Base-by-base conservation (phyloP, 768 basidiomycete species). In the Lentinula raphanica region DNA sequence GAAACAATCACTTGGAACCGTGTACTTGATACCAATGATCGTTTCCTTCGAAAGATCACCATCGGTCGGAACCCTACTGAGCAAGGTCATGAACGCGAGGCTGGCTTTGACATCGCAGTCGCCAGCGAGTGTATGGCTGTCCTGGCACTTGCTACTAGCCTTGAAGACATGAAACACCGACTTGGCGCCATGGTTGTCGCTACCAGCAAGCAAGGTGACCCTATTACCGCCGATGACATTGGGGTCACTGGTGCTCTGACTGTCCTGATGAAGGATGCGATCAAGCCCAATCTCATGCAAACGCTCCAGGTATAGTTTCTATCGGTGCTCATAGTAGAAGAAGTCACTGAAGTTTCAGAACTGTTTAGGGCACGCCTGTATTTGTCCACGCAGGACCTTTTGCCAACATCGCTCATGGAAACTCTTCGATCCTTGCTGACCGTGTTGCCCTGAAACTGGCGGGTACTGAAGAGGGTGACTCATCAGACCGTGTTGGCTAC, bases 251-350 rank as follows among this genome's bases (percentile, higher is more conserved):
- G 94, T 58, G 94, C 96, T 53, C 84, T 99, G 54, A 92, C 96
- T 13, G 95, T 98, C 53, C 81, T 99, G 62, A 90, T 99, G 87
- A 98, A 98, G 77, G 96, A 99, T 66, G 92, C 97, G 15, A 94
- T 99, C 77, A 99, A 98, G 76, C 96, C 96, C 23, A 99, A 98
- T 69, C 74, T 99, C 61, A 99, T 99, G 96, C 96, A 99, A 73
- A 94, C 95, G 3, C 78, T 98, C 39, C 90, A 98, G 78, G 85
- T 82, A 65, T 53, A 72, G 17, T 8, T 56, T 27, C 23, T 13
- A 38, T 19, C 21, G 15, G 5, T 11, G 17, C 6, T 25, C 8
- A 8, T 27, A 25, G n/a, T 19, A n/a, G n/a, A n/a, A n/a, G n/a
- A n/a, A n/a, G n/a, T 21, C 38, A 53, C 17, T 54, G 25, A 54